These are phyloP conservation scores for Silene uniflora DNA, from an alignment of 148 eudicot genomes.

Conservation along the genomic window DNA sequence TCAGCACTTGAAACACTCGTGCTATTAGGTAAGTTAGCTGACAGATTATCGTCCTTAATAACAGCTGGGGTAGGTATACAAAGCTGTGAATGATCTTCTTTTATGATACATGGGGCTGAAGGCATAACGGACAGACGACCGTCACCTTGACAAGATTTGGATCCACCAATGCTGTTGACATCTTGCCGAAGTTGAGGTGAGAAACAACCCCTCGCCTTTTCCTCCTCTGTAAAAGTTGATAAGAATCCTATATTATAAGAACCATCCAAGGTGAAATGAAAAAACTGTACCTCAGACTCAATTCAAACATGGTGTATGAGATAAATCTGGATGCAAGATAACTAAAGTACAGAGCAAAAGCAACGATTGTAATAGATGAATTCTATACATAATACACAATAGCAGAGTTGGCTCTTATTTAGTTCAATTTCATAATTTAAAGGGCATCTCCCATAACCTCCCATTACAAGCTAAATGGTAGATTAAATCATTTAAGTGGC, in stretches of 20 bases:
- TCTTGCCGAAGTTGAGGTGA: slow-evolving; percentile 57
- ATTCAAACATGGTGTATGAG: not conserved
- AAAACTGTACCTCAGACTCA: not conserved
- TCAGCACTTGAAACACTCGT: slow-evolving; percentile 41
- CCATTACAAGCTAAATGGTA: too few relatives aligned
- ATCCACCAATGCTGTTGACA: slow-evolving; percentile 18
- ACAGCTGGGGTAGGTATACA: slow-evolving; percentile 12
- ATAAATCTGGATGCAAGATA: not conserved
- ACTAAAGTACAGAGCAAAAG: not conserved
- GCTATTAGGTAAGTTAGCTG: slow-evolving; percentile 12
- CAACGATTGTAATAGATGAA: not conserved
- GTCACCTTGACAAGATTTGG: slow-evolving; percentile 18
- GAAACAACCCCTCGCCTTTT: slow-evolving; percentile 33
- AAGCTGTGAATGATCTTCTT: slow-evolving; percentile 21
- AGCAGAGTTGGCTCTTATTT: too few relatives aligned
- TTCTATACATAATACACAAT: not conserved
- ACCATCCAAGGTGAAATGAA: not conserved
- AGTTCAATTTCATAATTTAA: too few relatives aligned
- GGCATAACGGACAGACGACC: slow-evolving; percentile 17
- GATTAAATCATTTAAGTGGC: too few relatives aligned
- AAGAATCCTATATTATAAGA: slow-evolving; percentile 17
- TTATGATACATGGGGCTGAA: slow-evolving; percentile 8
- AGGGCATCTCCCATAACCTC: too few relatives aligned
- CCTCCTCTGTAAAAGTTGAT: slow-evolving; percentile 45
- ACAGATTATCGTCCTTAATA: slow-evolving; percentile 25